Evolutionary conservation across 2,329 filamentous ascomycete genomes (phyloP), one percentile per base, ranked within the genome.

Genomic region (Malbranchea cinnamomea): DNA sequence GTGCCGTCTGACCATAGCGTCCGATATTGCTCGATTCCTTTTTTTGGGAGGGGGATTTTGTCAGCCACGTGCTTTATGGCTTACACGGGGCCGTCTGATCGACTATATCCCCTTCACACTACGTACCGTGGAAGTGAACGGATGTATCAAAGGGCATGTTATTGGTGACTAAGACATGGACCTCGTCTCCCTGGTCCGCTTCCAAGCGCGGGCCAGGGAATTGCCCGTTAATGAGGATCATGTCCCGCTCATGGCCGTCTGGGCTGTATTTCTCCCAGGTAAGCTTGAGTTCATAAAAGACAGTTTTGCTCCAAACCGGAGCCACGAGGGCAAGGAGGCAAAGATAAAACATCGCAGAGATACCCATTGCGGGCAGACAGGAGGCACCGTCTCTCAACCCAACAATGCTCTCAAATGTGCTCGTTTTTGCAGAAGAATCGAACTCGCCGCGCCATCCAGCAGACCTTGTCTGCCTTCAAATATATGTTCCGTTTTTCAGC

Each of bases 1-100:
- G 69, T 63, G 12, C 71, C 71, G 34, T 75, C 71, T 0, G 68
- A 60, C 67, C 67, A 72, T 0, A 26, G 11, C 12, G 24, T 26
- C 9, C 13, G 24, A 9, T 12, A 14, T 14, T 26, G 24, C 24
- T 26, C 24, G 14, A 4, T 4, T 4, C 5, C 5, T 20, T 12
- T n/a, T n/a, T n/a, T n/a, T n/a, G n/a, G n/a, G n/a, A n/a, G n/a
- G n/a, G n/a, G n/a, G n/a, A n/a, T n/a, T n/a, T n/a, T n/a, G n/a
- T n/a, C n/a, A n/a, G n/a, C n/a, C n/a, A n/a, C n/a, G n/a, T n/a
- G n/a, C n/a, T n/a, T n/a, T n/a, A n/a, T n/a, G n/a, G n/a, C n/a
- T n/a, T n/a, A n/a, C n/a, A n/a, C n/a, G n/a, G n/a, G n/a, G n/a
- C n/a, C n/a, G n/a, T n/a, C n/a, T n/a, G n/a, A n/a, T n/a, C n/a